Evolutionary conservation across 257 asterid genomes (phyloP).

Genomic region (Gentiana straminea): DNA sequence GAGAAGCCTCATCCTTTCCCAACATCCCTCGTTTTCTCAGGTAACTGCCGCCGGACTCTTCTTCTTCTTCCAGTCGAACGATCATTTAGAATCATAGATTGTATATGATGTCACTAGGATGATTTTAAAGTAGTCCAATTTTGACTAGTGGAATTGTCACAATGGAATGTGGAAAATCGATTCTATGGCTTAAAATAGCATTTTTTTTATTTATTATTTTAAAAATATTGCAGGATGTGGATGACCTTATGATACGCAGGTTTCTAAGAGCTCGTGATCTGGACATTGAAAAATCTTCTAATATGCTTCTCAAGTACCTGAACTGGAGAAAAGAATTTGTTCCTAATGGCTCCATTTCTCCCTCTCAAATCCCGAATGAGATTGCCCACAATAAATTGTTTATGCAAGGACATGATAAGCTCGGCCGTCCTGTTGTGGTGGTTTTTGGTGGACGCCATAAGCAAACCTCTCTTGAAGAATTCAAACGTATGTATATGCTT

Average conservation of each 20-base stretch:
- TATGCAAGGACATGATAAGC: slow-evolving; percentile 79
- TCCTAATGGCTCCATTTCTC: slow-evolving; percentile 27
- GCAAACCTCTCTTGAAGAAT: slow-evolving; percentile 55
- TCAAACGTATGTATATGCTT: slow-evolving; percentile 48
- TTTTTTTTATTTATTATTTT: too few relatives aligned
- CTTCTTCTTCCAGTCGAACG: too few relatives aligned
- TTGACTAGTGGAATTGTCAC: too few relatives aligned
- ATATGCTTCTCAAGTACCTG: slow-evolving; percentile 56
- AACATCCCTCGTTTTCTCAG: slow-evolving; percentile 14
- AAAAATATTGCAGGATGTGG: slow-evolving; percentile 40
- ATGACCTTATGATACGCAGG: slow-evolving; percentile 71
- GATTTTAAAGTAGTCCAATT: too few relatives aligned
- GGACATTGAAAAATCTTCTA: slow-evolving; percentile 74
- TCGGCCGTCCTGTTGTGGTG: slow-evolving; percentile 59
- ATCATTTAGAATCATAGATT: too few relatives aligned
- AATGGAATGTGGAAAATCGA: too few relatives aligned
- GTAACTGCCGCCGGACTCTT: too few relatives aligned
- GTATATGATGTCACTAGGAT: too few relatives aligned
- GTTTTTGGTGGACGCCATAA: slow-evolving; percentile 61
- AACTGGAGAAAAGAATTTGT: slow-evolving; percentile 74
- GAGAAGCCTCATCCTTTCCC: slow-evolving; percentile 14
- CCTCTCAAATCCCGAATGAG: slow-evolving; percentile 40
- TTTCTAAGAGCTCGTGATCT: slow-evolving; percentile 90
- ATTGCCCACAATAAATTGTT: slow-evolving; percentile 59
- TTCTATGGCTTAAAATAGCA: too few relatives aligned